Base-by-base conservation (phyloP, 805 yeast genomes). In the Myxozyma kluyveri region DNA sequence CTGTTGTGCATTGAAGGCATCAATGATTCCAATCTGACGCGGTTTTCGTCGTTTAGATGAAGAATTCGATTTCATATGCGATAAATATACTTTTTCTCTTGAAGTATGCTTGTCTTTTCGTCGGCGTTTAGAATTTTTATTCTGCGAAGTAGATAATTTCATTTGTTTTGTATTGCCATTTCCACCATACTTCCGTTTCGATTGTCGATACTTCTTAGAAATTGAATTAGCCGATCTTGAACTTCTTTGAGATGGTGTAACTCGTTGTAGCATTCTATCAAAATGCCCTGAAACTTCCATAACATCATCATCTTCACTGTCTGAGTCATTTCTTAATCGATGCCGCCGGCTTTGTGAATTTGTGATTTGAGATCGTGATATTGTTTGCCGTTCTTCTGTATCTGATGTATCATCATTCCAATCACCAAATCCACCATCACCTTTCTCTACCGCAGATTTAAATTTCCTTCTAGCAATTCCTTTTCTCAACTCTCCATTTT, bases 381-480 rank as follows among this genome's bases (percentile, higher is more conserved):
- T 14, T 9, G 14, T 9, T 9, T 29, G 12, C 9, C 9, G 9
- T 14, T 9, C 14, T 14, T 29, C 33, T 9, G 14, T 14, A 9
- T 14, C 12, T 14, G 9, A 14, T 14, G 17, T 19, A 14, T 17
- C 37, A 12, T 14, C 4, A 5, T 9, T 29, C 9, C 37, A 29
- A 4, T 17, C 27, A 3, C 57, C 50, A 19, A 57, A 21, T n/a
- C n/a, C n/a, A n/a, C n/a, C n/a, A n/a, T n/a, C n/a, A n/a, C n/a
- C n/a, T n/a, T n/a, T n/a, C n/a, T n/a, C n/a, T n/a, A n/a, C n/a
- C n/a, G n/a, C n/a, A n/a, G n/a, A n/a, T n/a, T n/a, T n/a, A n/a
- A n/a, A n/a, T 42, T 57, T 58, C 17, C 60, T 49, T n/a, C 49
- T 22, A 12, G 61, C 62, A 21, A 58, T 29, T 14, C 62, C 62